Percentiles rank a stretch among this genome's conserved stretches.
phyloP scores from a whole-genome alignment of 140 eudicot genomes.

The Senecio squalidus region DNA sequence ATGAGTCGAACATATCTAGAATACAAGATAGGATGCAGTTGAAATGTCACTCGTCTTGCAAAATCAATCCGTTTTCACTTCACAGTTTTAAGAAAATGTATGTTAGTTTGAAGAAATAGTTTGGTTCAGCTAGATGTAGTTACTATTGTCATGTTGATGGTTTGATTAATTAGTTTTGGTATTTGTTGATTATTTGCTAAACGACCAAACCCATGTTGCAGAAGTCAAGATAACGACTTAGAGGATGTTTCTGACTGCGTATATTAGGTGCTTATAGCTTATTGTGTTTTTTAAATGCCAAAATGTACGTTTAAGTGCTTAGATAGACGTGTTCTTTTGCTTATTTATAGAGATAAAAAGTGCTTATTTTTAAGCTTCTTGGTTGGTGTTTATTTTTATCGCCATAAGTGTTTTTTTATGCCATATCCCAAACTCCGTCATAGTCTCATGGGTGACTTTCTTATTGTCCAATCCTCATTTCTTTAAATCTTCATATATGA shows the following conservation, averaged over 20 bases:
- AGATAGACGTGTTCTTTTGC: no score
- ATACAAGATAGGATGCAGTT: not conserved
- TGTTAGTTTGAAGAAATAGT: not conserved
- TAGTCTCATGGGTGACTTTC: not conserved
- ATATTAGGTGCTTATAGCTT: no score
- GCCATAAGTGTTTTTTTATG: no score
- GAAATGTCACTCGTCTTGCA: not conserved
- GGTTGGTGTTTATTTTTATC: no score
- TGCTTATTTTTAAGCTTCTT: no score
- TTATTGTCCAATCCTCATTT: not conserved
- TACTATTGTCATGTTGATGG: constrained; percentile 7
- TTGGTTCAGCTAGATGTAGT: no score
- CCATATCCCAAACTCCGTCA: no score
- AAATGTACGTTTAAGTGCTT: no score
- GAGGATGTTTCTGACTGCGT: no score
- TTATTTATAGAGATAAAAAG: no score
- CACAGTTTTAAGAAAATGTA: not conserved
- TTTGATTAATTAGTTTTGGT: constrained; percentile 11
- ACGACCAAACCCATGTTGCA: constrained; percentile 6
- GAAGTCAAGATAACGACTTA: constrained; percentile 19
- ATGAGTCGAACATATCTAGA: constrained; percentile 1
- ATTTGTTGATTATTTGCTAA: constrained; percentile 17
- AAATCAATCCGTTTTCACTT: not conserved
- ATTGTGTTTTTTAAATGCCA: no score
- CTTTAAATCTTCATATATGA: constrained; percentile 12